Percentiles rank a stretch among this genome's conserved stretches.
Conservation (phyloP, 306 rosid species). For the Ormosia emarginata region DNA sequence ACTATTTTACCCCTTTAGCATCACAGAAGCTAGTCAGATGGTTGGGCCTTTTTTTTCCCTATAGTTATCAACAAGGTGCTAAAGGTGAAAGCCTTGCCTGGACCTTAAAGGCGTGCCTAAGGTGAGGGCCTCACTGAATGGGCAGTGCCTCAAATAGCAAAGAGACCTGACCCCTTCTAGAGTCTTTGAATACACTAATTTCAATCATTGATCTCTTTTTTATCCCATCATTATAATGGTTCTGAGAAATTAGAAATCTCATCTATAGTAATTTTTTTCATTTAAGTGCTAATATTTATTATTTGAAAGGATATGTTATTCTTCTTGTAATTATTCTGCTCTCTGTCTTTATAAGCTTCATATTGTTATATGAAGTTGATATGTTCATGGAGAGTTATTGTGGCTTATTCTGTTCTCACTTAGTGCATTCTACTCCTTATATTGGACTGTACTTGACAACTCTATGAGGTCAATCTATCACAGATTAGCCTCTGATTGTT, state of each 20-base stretch:
- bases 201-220: not conserved
- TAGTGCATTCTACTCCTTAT: not conserved
- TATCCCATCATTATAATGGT: not conserved
- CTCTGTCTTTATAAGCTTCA: not conserved
- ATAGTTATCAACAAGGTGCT: not conserved
- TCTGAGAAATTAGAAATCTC: not conserved
- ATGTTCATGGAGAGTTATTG: not conserved
- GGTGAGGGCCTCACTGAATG: not conserved
- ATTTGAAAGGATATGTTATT: not conserved
- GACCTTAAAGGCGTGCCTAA: not conserved
- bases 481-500: not conserved
- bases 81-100: not conserved
- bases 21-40: not conserved
- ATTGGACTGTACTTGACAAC: not conserved
- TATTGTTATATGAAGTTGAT: not conserved
- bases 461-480: not conserved
- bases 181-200: not conserved
- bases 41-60: not conserved
- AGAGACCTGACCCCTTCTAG: not conserved
- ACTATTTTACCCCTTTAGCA: not conserved
- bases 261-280: not conserved
- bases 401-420: constrained; percentile 3
- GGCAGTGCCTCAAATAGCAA: not conserved
- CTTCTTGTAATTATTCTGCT: constrained; percentile 8
- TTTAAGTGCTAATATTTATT: constrained; percentile 12